Percentiles rank a stretch among this genome's conserved stretches.
phyloP scores from a whole-genome alignment of 2,329 filamentous ascomycete species.

The Fusarium oxysporum region DNA sequence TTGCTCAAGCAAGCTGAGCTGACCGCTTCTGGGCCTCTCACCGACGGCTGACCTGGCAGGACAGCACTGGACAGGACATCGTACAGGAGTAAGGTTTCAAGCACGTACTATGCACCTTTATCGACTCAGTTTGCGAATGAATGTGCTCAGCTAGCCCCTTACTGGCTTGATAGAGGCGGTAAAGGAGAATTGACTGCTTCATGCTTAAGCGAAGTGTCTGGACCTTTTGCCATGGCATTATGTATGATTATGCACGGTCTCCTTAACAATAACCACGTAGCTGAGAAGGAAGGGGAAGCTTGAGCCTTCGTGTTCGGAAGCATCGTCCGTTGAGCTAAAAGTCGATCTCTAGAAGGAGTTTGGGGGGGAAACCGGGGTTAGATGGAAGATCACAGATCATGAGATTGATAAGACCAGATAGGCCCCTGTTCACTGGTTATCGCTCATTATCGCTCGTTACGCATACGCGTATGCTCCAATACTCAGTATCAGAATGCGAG shows the following conservation, averaged over 20 bases:
- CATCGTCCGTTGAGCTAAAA: slow-evolving; percentile 20
- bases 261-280: slow-evolving; percentile 1
- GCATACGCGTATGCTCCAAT: slow-evolving; percentile 23
- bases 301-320: slow-evolving; percentile 21
- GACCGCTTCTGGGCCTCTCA: slow-evolving; percentile 35
- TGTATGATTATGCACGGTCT: slow-evolving; percentile 2
- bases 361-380: slow-evolving; percentile 21
- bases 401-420: slow-evolving; percentile 41
- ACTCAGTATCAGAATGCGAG: not conserved
- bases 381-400: slow-evolving; percentile 42
- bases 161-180: slow-evolving; percentile 28
- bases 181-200: slow-evolving; percentile 19
- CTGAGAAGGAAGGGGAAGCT: not conserved
- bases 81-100: slow-evolving; percentile 4
- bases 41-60: slow-evolving; percentile 29
- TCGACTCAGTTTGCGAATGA: not conserved
- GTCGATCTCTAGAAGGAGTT: slow-evolving; percentile 26
- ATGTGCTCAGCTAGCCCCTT: slow-evolving; percentile 1
- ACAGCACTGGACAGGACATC: slow-evolving; percentile 5
- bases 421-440: not conserved
- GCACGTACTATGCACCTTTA: slow-evolving; percentile 1
- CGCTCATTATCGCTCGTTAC: slow-evolving; percentile 13
- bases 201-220: slow-evolving; percentile 20
- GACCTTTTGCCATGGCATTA: not conserved
- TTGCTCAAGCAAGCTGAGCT: slow-evolving; percentile 27